Evolutionary conservation across 495 filamentous ascomycete species (phyloP).

Genomic region (Aspergillus cavernicola): DNA sequence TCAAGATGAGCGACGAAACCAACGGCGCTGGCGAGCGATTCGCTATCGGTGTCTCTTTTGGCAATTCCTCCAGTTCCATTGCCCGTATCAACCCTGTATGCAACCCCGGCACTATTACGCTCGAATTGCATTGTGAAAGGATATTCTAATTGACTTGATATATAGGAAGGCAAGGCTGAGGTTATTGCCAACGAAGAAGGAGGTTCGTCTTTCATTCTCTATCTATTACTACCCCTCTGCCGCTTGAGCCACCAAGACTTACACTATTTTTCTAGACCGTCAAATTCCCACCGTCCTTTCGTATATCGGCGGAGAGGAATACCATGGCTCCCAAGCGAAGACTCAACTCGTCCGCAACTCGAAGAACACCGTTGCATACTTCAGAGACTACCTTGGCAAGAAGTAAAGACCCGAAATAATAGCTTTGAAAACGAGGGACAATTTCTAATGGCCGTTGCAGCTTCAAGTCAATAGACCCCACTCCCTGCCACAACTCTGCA

Average conservation of each 20-base stretch:
- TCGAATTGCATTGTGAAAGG: neutral
- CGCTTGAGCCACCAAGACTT: conserved; percentile 4
- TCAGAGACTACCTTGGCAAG: conserved; percentile 92
- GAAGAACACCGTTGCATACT: conserved; percentile 89
- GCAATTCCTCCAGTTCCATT: conserved; percentile 97
- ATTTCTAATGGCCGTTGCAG: conserved; percentile 32
- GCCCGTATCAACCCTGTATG: conserved; percentile 70
- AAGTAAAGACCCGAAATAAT: conserved; percentile 49
- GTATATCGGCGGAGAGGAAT: conserved; percentile 93
- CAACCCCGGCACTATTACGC: conserved; percentile 4
- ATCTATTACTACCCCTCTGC: neutral
- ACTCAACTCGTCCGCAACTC: conserved; percentile 85
- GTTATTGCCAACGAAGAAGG: conserved; percentile 99
- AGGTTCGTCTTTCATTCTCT: conserved; percentile 52
- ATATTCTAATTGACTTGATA: conserved; percentile 10
- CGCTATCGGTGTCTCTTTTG: conserved; percentile 95
- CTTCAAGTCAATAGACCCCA: conserved; percentile 94
- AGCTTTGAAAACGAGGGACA: neutral
- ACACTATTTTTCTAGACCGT: conserved; percentile 62
- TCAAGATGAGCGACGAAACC: conserved; percentile 54
- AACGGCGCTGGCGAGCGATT: conserved; percentile 52
- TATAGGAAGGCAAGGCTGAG: conserved; percentile 84
- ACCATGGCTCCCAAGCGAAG: conserved; percentile 94
- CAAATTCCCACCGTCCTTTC: conserved; percentile 94
- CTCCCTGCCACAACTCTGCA: conserved; percentile 86